Conservation (phyloP, 257 asterid species). For the Rehmannia glutinosa region DNA sequence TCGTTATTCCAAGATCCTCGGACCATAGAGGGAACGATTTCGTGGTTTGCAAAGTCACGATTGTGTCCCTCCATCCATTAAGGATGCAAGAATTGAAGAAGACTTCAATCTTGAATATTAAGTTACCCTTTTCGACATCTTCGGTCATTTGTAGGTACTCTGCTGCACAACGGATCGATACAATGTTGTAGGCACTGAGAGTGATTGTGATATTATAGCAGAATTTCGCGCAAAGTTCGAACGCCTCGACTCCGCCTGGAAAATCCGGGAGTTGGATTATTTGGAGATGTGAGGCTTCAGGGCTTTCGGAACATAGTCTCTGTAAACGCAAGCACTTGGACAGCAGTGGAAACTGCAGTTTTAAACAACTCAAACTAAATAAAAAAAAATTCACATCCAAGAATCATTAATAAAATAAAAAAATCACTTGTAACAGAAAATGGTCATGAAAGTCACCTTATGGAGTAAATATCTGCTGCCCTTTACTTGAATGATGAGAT, state of each 20-base stretch:
- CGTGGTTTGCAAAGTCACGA: slow-evolving; percentile 63
- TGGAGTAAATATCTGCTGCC: slow-evolving; percentile 77
- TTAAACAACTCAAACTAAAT: neutral
- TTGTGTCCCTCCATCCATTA: slow-evolving; percentile 76
- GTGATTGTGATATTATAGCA: slow-evolving; percentile 88
- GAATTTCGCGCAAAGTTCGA: slow-evolving; percentile 86
- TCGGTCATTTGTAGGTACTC: slow-evolving; percentile 88
- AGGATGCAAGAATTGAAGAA: slow-evolving; percentile 79
- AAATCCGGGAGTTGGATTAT: slow-evolving; percentile 66
- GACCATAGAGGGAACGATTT: slow-evolving; percentile 54
- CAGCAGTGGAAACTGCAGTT: slow-evolving; percentile 76
- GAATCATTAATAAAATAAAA: neutral
- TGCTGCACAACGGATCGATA: slow-evolving; percentile 68
- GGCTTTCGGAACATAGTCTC: slow-evolving; percentile 50
- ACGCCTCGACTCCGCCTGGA: slow-evolving; percentile 83
- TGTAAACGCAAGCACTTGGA: slow-evolving; percentile 74
- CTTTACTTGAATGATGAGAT: slow-evolving; percentile 69
- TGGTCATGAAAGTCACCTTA: slow-evolving; percentile 57
- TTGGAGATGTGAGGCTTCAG: slow-evolving; percentile 45
- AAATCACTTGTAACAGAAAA: neutral
- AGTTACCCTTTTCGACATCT: slow-evolving; percentile 81
- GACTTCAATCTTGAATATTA: slow-evolving; percentile 66
- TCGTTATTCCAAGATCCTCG: slow-evolving; percentile 62
- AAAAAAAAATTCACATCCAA: neutral
- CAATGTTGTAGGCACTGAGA: slow-evolving; percentile 78